Evolutionary conservation across 768 basidiomycete genomes (phyloP).

Genomic region (Scleroderma bovista): DNA sequence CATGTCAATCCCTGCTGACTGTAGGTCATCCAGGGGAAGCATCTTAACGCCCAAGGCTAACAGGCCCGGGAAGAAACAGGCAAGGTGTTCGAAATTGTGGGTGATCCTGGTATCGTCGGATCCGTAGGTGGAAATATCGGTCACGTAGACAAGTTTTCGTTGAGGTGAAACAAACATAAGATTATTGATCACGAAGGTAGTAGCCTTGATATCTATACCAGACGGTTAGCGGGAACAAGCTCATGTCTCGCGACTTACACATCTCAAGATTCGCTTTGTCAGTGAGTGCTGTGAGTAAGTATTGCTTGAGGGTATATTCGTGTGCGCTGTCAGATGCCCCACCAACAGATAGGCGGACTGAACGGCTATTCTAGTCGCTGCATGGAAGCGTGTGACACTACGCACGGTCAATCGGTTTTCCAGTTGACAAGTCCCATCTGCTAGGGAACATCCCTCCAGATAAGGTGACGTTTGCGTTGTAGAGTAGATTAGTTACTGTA

Average conservation of each 20-base stretch:
- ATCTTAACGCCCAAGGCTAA: conserved; percentile 65
- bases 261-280: conserved; percentile 58
- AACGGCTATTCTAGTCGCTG: not conserved
- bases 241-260: conserved; percentile 41
- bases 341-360: conserved; percentile 54
- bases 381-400: conserved; percentile 5
- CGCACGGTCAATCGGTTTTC: conserved; percentile 43
- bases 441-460: conserved; percentile 64
- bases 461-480: conserved; percentile 36
- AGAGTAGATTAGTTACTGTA: conserved; percentile 43
- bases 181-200: conserved; percentile 55
- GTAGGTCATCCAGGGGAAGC: conserved; percentile 51
- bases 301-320: conserved; percentile 74
- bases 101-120: conserved; percentile 31
- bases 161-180: conserved; percentile 64
- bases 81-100: conserved; percentile 64
- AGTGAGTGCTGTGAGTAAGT: conserved; percentile 56
- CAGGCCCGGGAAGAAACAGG: conserved; percentile 74
- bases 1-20: conserved; percentile 42
- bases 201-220: conserved; percentile 50
- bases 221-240: not conserved
- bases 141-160: conserved; percentile 64
- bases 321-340: conserved; percentile 68
- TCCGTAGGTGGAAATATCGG: conserved; percentile 37
- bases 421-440: conserved; percentile 47